Evolutionary conservation across 345 rosid genomes (phyloP).

Genomic region (Gossypium herbaceum): DNA sequence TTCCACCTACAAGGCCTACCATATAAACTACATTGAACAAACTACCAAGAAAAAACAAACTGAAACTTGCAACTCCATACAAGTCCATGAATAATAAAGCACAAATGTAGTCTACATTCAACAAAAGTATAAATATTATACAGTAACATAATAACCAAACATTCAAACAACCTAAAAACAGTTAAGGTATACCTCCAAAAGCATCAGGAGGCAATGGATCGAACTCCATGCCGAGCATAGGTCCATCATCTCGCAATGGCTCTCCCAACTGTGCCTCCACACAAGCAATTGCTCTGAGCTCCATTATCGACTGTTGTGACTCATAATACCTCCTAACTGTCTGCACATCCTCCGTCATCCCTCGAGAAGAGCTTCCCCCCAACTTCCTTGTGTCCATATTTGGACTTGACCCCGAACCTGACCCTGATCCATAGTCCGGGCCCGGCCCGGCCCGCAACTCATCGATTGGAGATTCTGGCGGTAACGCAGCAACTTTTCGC

Average conservation of each 20-base stretch:
- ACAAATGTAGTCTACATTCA: neutral
- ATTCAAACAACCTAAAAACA: neutral
- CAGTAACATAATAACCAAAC: neutral
- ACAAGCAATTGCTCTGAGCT: constrained; percentile 82
- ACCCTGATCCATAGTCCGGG: constrained; percentile 59
- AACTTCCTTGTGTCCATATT: constrained; percentile 46
- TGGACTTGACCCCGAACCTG: constrained; percentile 71
- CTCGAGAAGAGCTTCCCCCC: constrained; percentile 39
- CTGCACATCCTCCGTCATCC: constrained; percentile 44
- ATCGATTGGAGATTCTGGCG: constrained; percentile 43
- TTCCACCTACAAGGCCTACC: neutral
- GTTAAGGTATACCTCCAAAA: constrained; percentile 65
- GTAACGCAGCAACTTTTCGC: constrained; percentile 32
- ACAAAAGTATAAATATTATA: neutral
- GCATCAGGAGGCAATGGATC: constrained; percentile 98
- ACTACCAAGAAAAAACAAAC: no score
- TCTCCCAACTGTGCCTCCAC: constrained; percentile 96
- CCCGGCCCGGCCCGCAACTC: constrained; percentile 41
- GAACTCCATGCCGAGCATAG: constrained; percentile 93
- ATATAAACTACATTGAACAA: neutral
- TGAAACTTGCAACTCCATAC: neutral
- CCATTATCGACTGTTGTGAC: constrained; percentile 65
- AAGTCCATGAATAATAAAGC: neutral
- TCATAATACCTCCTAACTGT: constrained; percentile 47
- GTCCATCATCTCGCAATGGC: constrained; percentile 95